Percentiles rank a stretch among this genome's conserved stretches.
These are phyloP conservation scores for Discostella stelligeroides DNA, from an alignment of 108 stramenopile species.

Conservation along the genomic window DNA sequence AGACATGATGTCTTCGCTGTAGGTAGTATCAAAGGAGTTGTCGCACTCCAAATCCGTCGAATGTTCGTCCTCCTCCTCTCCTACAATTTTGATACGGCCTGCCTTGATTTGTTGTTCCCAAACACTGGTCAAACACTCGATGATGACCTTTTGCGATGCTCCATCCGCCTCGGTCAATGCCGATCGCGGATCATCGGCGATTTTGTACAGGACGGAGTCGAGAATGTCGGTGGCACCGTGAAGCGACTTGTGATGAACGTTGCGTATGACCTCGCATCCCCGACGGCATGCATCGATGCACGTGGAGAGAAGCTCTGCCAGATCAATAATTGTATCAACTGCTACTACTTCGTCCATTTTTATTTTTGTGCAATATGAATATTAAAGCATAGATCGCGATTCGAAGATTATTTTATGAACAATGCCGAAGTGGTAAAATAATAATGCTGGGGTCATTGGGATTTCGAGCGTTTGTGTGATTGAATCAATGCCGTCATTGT, in stretches of 20 bases:
- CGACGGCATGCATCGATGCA: conserved; percentile 70
- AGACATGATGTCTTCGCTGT: conserved; percentile 6
- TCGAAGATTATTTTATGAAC: no score
- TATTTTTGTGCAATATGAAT: no score
- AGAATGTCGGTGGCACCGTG: conserved; percentile 16
- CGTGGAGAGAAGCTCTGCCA: conserved; percentile 58
- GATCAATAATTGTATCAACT: no score
- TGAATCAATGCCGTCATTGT: no score
- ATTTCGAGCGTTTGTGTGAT: no score
- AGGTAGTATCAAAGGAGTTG: conserved; percentile 7
- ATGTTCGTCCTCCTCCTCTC: conserved; percentile 45
- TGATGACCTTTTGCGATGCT: conserved; percentile 43
- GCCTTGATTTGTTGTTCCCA: conserved; percentile 37
- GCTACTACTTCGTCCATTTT: no score
- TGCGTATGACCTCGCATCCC: conserved; percentile 72
- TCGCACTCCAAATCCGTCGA: conserved; percentile 15
- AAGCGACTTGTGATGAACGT: conserved; percentile 28
- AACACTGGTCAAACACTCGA: conserved; percentile 27
- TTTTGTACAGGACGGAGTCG: conserved; percentile 34
- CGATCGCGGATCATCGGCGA: conserved; percentile 51
- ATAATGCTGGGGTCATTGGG: no score
- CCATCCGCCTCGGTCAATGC: conserved; percentile 57
- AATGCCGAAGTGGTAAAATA: no score
- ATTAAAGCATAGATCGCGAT: no score
- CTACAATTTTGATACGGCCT: conserved; percentile 32